A percentile compares a stretch with the other conserved stretches of the same genome.
phyloP scores from a whole-genome alignment of 768 basidiomycete genomes.

The Tulasnella sp. region DNA sequence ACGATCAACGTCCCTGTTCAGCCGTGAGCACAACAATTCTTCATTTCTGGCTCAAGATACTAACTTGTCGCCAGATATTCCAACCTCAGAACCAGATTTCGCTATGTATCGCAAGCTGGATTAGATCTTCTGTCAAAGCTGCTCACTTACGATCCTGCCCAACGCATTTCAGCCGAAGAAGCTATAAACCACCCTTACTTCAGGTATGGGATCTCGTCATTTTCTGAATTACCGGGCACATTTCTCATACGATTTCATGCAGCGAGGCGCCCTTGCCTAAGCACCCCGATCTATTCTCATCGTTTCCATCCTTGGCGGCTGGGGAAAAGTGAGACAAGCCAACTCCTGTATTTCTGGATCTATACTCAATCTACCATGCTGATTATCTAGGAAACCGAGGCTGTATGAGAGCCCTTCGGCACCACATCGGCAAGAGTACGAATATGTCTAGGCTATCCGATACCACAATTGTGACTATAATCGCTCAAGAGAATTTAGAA shows the following conservation, averaged over 20 bases:
- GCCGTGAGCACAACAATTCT: slow-evolving; percentile 44
- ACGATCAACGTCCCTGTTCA: slow-evolving; percentile 58
- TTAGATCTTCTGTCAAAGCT: slow-evolving; percentile 71
- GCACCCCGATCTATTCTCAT: slow-evolving; percentile 88
- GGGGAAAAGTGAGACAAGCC: slow-evolving; percentile 67
- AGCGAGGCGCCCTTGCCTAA: slow-evolving; percentile 94
- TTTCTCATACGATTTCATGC: neutral
- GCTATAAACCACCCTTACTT: slow-evolving; percentile 89
- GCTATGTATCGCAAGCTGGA: slow-evolving; percentile 68
- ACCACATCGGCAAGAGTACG: slow-evolving; percentile 9
- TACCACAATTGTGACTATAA: too few species aligned
- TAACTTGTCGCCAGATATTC: slow-evolving; percentile 27
- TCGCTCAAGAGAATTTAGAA: slow-evolving; percentile 35
- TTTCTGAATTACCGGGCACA: neutral
- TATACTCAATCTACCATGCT: neutral
- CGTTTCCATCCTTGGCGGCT: slow-evolving; percentile 90
- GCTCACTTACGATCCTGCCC: slow-evolving; percentile 78
- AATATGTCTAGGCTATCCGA: too few species aligned
- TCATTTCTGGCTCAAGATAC: neutral
- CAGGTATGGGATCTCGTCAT: slow-evolving; percentile 38
- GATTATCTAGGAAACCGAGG: slow-evolving; percentile 8
- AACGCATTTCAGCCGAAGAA: slow-evolving; percentile 77
- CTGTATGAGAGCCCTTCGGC: slow-evolving; percentile 11
- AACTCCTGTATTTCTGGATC: neutral
- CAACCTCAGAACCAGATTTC: slow-evolving; percentile 67